phyloP scores from a whole-genome alignment of 1,284 basidiomycete genomes.

The Trichosporon asahii region DNA sequence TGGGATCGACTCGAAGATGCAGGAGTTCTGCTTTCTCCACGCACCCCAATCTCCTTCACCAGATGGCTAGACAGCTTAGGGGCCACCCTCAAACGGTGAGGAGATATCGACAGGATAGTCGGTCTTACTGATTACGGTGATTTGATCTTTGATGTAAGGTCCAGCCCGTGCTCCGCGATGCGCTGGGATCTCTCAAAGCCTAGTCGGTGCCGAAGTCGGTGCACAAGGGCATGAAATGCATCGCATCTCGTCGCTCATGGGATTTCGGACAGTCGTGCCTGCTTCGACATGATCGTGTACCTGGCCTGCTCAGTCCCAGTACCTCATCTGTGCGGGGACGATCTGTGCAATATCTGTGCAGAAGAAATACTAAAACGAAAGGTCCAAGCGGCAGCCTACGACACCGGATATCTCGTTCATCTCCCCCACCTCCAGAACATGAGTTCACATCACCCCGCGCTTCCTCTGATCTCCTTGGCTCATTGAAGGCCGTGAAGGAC shows the following conservation, averaged over 20 bases:
- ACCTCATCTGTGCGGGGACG: conserved; percentile 7
- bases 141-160: not conserved
- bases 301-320: not conserved
- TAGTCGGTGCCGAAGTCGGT: not conserved
- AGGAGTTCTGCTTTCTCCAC: not conserved
- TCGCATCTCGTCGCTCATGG: not conserved
- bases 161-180: not conserved
- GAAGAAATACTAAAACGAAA: not conserved
- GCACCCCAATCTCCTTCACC: not conserved
- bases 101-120: not conserved
- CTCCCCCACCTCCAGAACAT: not conserved
- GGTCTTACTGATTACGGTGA: not conserved
- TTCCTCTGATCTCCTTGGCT: not conserved
- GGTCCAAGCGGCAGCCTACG: not conserved
- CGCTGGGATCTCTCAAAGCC: not conserved
- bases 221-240: not conserved
- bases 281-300: not conserved
- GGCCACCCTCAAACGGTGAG: not conserved
- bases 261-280: not conserved
- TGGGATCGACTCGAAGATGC: not conserved
- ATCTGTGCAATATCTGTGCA: conserved; percentile 5
- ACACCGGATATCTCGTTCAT: not conserved
- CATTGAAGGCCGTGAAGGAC: not conserved
- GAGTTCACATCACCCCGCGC: not conserved
- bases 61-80: not conserved